Percentiles rank a stretch among this genome's conserved stretches.
phyloP scores from a whole-genome alignment of 306 rosid species.

The Acacia confusa region DNA sequence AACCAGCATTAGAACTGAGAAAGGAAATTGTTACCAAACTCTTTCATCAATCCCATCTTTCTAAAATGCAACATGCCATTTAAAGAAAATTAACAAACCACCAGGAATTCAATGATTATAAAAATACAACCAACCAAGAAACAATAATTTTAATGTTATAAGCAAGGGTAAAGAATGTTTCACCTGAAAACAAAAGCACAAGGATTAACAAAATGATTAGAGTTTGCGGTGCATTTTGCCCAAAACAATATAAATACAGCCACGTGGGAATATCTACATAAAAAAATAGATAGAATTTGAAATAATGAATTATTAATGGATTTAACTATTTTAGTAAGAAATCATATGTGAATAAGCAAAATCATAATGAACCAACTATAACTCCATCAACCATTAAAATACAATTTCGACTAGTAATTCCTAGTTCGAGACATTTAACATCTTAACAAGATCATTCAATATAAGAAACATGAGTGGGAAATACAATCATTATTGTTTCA shows the following conservation, averaged over 20 bases:
- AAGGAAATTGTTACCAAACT: too few relatives aligned
- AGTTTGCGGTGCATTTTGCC: neutral
- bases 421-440: neutral
- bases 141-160: conserved; percentile 16
- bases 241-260: neutral
- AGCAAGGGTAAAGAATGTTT: neutral
- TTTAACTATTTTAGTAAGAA: neutral
- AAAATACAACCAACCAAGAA: neutral
- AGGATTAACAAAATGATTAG: neutral
- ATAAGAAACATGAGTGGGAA: neutral
- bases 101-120: neutral
- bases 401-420: neutral
- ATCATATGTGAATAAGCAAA: neutral
- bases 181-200: neutral
- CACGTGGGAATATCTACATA: neutral
- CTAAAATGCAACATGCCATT: too few relatives aligned
- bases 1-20: too few relatives aligned
- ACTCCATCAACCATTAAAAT: neutral
- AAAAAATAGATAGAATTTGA: neutral
- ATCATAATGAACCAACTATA: neutral
- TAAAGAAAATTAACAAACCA: too few relatives aligned
- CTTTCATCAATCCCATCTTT: too few relatives aligned
- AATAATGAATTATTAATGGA: neutral
- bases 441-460: neutral
- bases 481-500: neutral